These are phyloP conservation scores for Chrysoporthe austroafricana DNA, from an alignment of 2,329 filamentous ascomycete species.

Conservation along the genomic window DNA sequence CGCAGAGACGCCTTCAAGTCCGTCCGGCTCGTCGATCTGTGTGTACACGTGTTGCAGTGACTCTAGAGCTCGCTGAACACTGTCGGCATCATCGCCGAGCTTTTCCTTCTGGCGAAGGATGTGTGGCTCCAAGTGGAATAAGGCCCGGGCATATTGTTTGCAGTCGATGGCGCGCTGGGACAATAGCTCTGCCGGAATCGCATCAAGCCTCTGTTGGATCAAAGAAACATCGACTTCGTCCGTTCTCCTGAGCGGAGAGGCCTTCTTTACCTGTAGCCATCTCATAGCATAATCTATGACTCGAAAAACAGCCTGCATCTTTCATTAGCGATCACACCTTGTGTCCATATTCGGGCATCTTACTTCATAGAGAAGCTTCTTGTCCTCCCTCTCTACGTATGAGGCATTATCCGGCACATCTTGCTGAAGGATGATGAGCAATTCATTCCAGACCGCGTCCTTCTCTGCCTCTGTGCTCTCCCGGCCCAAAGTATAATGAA, in stretches of 20 bases:
- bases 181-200: conserved; percentile 74
- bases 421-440: conserved; percentile 74
- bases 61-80: conserved; percentile 70
- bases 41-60: conserved; percentile 92
- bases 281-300: conserved; percentile 89
- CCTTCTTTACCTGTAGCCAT: conserved; percentile 81
- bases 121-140: conserved; percentile 95
- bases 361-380: conserved; percentile 87
- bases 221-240: conserved; percentile 55
- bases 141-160: conserved; percentile 85
- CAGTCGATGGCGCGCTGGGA: conserved; percentile 90
- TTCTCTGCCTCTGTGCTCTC: conserved; percentile 62
- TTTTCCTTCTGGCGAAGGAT: conserved; percentile 57
- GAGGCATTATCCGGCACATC: conserved; percentile 53
- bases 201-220: conserved; percentile 56
- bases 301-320: conserved; percentile 77
- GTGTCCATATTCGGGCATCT: conserved; percentile 34
- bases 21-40: conserved; percentile 96
- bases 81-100: conserved; percentile 50
- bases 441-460: conserved; percentile 69
- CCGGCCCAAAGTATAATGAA: conserved; percentile 81
- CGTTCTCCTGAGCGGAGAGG: conserved; percentile 38
- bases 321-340: conserved; percentile 30
- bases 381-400: conserved; percentile 70
- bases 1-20: conserved; percentile 90